Base-by-base conservation (phyloP, 768 basidiomycete species). In the Suillus clintonianus region DNA sequence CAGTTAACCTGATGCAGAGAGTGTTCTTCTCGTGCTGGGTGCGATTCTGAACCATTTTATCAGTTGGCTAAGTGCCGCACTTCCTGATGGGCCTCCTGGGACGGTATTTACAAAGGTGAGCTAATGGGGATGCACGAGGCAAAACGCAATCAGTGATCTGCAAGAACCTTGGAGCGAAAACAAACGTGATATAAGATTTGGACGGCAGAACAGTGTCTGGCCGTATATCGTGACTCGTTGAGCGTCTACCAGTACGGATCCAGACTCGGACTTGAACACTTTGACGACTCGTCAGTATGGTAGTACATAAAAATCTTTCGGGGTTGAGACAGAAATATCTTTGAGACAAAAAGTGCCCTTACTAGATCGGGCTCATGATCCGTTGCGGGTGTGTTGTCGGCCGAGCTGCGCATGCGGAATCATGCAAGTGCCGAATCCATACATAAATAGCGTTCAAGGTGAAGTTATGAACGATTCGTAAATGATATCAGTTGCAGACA, bases 1-100 rank as follows among this genome's bases (percentile, higher is more conserved):
- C 92, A 0, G 90, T 86, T 64, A 94, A 82, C 30, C 85, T 78
- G 59, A 94, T 86, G 27, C 71, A 68, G 22, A 89, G 77, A 7
- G 79, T 74, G 66, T 82, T 85, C 51, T 80, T 84, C 39, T 62
- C 62, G 15, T 60, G 19, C 55, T 39, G 24, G 24, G 5, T 57
- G 9, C 14, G 14, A 39, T 24, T 56, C 55, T 43, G 42, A 32
- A 59, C 30, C 47, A 53, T 53, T 6, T 14, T 58, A 11, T 8
- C 34, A 42, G n/a, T n/a, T 60, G 59, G 27, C 5, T 30, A 57
- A n/a, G 13, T 17, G 10, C 27, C 27, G 39, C 3, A 15, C 24
- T 57, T 17, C 22, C 37, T 27, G 55, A 39, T 57, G n/a, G n/a
- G 39, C 24, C 19, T 30, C 39, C 24, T 41, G 17, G 24, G 56